A percentile compares a stretch with the other conserved stretches of the same genome.
These are phyloP conservation scores for Chamaecrista fasciculata DNA, from an alignment of 306 rosid genomes.

Conservation along the genomic window DNA sequence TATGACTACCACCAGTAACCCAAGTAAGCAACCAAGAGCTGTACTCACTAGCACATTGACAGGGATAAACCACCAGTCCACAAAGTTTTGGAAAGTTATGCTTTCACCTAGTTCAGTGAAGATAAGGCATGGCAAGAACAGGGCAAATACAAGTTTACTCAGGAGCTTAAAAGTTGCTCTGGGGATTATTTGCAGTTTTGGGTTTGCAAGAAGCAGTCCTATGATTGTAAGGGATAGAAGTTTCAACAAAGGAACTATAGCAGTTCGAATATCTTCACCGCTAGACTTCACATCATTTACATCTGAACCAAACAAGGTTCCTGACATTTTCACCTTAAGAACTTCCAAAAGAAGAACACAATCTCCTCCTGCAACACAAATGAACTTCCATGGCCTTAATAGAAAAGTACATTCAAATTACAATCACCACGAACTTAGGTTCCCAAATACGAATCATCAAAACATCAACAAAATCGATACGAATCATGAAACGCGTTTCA, in stretches of 20 bases:
- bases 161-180: constrained; percentile 71
- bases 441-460: background rate
- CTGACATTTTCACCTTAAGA: constrained; percentile 41
- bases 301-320: constrained; percentile 28
- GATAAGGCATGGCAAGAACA: constrained; percentile 88
- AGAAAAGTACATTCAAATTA: background rate
- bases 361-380: constrained; percentile 35
- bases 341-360: constrained; percentile 14
- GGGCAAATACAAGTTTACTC: constrained; percentile 81
- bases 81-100: constrained; percentile 57
- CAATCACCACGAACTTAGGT: background rate
- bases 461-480: background rate
- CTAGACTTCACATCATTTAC: constrained; percentile 30
- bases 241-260: constrained; percentile 71
- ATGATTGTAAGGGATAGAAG: constrained; percentile 63
- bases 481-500: background rate
- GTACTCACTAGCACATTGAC: constrained; percentile 75
- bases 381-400: background rate
- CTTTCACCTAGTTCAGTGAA: constrained; percentile 75
- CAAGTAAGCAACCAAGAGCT: constrained; percentile 61
- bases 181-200: constrained; percentile 62
- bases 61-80: constrained; percentile 88
- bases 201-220: constrained; percentile 68
- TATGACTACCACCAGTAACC: constrained; percentile 60
- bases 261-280: constrained; percentile 51